Evolutionary conservation across 768 basidiomycete genomes (phyloP), one percentile per base, ranked within the genome.

Genomic region (Mrakia blollopis): DNA sequence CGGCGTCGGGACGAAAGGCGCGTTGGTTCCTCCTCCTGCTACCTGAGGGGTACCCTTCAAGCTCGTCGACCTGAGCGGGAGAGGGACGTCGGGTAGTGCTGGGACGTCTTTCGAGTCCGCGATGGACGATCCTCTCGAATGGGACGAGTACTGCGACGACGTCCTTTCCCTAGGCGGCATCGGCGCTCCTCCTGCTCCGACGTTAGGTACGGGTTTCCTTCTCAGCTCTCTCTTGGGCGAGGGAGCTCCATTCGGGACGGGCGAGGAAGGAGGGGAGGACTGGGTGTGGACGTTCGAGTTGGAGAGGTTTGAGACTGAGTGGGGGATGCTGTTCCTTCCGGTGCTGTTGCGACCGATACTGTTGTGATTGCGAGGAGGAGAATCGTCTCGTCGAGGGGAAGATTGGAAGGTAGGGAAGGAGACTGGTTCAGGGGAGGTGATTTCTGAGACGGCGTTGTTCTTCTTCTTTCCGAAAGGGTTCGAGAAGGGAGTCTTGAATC

Each of bases 401-500:
- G 69, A 41, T 28, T 47, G 50, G 69, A 54, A 71, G 21, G 47
- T 32, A 16, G 30, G 28, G 35, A 35, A 25, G 16, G 71, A 54
- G 18, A 18, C 35, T 18, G 71, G 71, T 21, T 72, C 71, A 13
- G 71, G 71, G 25, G 54, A 72, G 18, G 71, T 54, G 54, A 72
- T 72, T 21, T 52, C 47, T 28, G 10, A 14, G 52, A 8, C 4
- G 32, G 18, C 16, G 28, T 50, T 30, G 18, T 21, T 32, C 32
- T 9, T 25, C n/a, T 50, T 52, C 35, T 37, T 72, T 2, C 71
- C 71, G 37, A 72, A 72, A 9, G 52, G 30, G 35, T 28, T 52
- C 9, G 71, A 54, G 35, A 72, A 72, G 25, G 71, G 71, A 10
- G 71, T 35, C n/a, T 72, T 72, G 71, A 72, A 72, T 13, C 71